Conservation (phyloP, 345 rosid species). For the Brassica juncea region DNA sequence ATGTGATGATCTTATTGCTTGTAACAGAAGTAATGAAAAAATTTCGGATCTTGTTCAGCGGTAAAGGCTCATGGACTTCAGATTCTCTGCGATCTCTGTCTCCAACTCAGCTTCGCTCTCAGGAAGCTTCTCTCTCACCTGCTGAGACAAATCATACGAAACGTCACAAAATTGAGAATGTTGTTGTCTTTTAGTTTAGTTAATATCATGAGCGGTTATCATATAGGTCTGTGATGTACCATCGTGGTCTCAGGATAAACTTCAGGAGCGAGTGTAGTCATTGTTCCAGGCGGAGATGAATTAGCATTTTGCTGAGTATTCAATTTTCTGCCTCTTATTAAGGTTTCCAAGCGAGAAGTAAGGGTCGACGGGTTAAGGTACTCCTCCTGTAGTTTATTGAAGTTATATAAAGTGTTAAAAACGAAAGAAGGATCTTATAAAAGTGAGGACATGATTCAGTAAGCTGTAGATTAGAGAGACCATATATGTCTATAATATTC, state of each 20-base stretch:
- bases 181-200: neutral
- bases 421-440: neutral
- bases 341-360: conserved; percentile 51
- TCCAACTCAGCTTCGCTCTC: conserved; percentile 86
- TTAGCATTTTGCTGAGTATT: conserved; percentile 47
- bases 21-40: conserved; percentile 13
- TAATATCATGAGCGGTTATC: neutral
- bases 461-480: neutral
- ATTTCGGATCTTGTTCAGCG: neutral
- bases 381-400: conserved; percentile 51
- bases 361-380: conserved; percentile 61
- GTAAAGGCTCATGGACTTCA: conserved; percentile 2
- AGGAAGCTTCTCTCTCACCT: conserved; percentile 81
- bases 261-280: conserved; percentile 65
- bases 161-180: neutral
- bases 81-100: conserved; percentile 79
- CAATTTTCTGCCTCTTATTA: conserved; percentile 42
- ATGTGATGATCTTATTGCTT: neutral
- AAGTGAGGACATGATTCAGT: neutral
- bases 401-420: neutral
- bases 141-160: conserved; percentile 19
- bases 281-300: conserved; percentile 58
- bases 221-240: conserved; percentile 40
- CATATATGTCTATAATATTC: neutral
- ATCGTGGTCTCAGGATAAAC: conserved; percentile 57